phyloP scores from a whole-genome alignment of 805 yeast genomes.

The Wickerhamiella lipophila region DNA sequence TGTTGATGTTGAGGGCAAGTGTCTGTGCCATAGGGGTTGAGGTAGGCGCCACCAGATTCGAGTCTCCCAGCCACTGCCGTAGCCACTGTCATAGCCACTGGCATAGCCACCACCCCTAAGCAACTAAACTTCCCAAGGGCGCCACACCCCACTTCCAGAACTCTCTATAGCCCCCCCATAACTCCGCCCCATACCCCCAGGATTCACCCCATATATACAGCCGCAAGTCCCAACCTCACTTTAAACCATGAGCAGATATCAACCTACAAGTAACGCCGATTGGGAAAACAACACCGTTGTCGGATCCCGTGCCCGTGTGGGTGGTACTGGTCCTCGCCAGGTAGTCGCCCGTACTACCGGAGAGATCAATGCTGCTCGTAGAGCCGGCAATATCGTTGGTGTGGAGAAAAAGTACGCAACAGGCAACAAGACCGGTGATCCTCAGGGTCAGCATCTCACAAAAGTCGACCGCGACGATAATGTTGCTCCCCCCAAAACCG shows the following conservation, averaged over 20 bases:
- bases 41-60: slow-evolving; percentile 2
- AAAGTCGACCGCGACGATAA: slow-evolving; percentile 89
- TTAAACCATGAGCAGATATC: slow-evolving; percentile 16
- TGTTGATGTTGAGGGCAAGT: slow-evolving; percentile 1
- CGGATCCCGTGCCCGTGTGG: slow-evolving; percentile 79
- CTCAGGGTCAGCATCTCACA: slow-evolving; percentile 91
- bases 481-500: slow-evolving; percentile 81
- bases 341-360: slow-evolving; percentile 66
- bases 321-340: slow-evolving; percentile 70
- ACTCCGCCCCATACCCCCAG: no score
- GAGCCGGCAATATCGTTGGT: slow-evolving; percentile 76
- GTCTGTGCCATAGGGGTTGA: not conserved
- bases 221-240: not conserved
- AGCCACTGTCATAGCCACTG: no score
- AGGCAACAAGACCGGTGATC: slow-evolving; percentile 46
- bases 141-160: slow-evolving; percentile 4
- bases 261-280: slow-evolving; percentile 33
- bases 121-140: no score
- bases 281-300: slow-evolving; percentile 89
- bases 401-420: slow-evolving; percentile 86
- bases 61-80: no score
- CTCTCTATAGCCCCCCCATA: not conserved
- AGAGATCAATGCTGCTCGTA: slow-evolving; percentile 84
- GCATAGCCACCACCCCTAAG: no score
- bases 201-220: not conserved